phyloP scores from a whole-genome alignment of 805 yeast species.

The Cyberlindnera galapagoensis region DNA sequence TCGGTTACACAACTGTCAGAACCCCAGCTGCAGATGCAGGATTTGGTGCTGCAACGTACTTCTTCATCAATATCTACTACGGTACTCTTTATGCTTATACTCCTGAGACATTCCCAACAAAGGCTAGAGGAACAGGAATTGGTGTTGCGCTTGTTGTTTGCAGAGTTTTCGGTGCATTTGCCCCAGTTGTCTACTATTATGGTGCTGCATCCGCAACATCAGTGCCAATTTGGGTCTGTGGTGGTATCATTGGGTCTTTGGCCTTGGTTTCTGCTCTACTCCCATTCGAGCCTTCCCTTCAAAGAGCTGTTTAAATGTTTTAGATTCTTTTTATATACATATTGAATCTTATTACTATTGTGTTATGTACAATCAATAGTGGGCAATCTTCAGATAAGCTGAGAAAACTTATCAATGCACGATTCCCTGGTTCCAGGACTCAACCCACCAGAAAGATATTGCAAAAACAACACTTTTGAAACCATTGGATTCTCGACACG shows the following conservation, averaged over 20 bases:
- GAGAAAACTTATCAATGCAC: constrained; percentile 31
- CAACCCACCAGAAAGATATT: constrained; percentile 74
- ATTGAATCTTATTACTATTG: too few species aligned
- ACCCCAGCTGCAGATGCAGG: constrained; percentile 47
- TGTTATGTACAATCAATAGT: neutral
- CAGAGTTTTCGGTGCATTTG: constrained; percentile 48
- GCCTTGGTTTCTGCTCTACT: constrained; percentile 37
- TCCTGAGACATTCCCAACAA: constrained; percentile 54
- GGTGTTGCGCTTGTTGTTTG: constrained; percentile 52
- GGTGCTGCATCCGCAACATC: constrained; percentile 41
- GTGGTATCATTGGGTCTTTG: constrained; percentile 45
- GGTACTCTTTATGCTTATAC: constrained; percentile 60
- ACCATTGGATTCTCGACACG: constrained; percentile 53
- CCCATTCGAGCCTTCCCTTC: constrained; percentile 44
- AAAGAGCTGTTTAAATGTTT: constrained; percentile 31
- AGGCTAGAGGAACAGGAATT: constrained; percentile 51
- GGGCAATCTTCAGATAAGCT: constrained; percentile 12
- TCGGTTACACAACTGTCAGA: constrained; percentile 57
- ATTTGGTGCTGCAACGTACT: constrained; percentile 41
- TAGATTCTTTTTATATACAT: too few species aligned
- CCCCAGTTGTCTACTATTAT: constrained; percentile 48
- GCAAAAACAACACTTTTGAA: constrained; percentile 61
- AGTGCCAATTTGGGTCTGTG: constrained; percentile 58
- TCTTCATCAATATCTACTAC: constrained; percentile 43
- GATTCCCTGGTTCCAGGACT: constrained; percentile 46